Base-by-base conservation (phyloP, 2,329 filamentous ascomycete genomes). In the Diaporthe humulicola region DNA sequence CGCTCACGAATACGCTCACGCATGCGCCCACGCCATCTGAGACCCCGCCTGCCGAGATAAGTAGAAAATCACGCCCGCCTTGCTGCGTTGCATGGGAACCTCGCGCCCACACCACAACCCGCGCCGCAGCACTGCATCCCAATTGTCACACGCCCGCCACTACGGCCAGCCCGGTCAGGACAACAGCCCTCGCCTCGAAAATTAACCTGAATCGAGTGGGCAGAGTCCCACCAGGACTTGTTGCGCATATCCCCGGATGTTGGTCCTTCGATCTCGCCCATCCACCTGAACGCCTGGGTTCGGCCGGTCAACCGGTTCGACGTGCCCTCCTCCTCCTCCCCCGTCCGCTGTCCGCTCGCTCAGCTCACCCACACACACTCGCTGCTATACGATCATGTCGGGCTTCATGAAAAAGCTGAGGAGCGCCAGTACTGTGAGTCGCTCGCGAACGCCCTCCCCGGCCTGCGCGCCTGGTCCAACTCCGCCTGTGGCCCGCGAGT, bases 351-450 rank as follows among this genome's bases (percentile, higher is more conserved):
- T 56, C 33, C 57, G 70, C 56, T 61, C 57, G 45, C 50, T 71
- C 58, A 40, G 40, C 19, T 64, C n/a, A 36, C n/a, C 38, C 36
- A n/a, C 28, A n/a, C 28, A 45, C 54, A 61, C 8, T 42, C 45
- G 30, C 75, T 42, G 25, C 19, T 48, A 69, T 40, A 69, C 38
- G 36, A 75, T 50, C 77, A 92, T 92, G 89, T 85, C 89, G 76
- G 86, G 88, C 76, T 89, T 92, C 78, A 87, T 92, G 77, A 90
- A 86, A 79, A 92, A 90, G 82, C 87, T 91, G 80, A 91, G 90
- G 83, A 84, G 85, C 79, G 85, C 86, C 78, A 84, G 87, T 81
- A 86, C 85, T 81, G 90, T 92, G 85, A 83, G 90, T 88, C 77
- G 61, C 66, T 57, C 25, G 40, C 71, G 30, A 75, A 40, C 54